Base-by-base conservation (phyloP, 1,139 yeast genomes). In the Williopsis jadinii region DNA sequence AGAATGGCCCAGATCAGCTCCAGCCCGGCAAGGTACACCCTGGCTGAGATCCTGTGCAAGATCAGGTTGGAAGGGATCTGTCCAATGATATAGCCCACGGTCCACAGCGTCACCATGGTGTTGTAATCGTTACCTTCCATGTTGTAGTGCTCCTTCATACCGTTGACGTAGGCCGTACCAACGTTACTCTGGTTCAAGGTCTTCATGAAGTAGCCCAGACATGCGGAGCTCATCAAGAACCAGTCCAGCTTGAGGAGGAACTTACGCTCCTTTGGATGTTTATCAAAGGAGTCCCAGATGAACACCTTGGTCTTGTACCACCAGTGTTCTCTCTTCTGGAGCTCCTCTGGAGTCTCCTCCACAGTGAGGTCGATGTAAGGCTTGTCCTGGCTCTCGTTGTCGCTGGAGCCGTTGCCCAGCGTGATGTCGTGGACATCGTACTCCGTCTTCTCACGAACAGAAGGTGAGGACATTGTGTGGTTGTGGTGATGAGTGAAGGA, bases 1-100 rank as follows among this genome's bases (percentile, higher is more conserved):
- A 80, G 60, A 11, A 73, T 47, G 1, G 80, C 75, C 86, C 86
- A 81, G 9, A 67, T 47, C 3, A 77, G 49, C 49, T 79, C 84
- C 47, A 80, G 63, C 24, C 63, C 59, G 51, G 84, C 77, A 41
- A 78, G 56, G 43, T 74, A 74, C 49, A 65, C 75, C 42, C 82
- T 60, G 9, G 82, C 77, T 11, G 75, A 67, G 8, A 75, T 67
- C 43, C 75, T 61, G 52, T 75, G 79, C 37, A 77, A 57, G 36
- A 77, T 64, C 50, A 76, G 62, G 52, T 75, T 75, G 11, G 78
- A 70, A 1, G 84, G 84, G 31, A 77, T 64, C 49, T 75, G 81
- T 11, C 82, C 81, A 40, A 77, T 59, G 43, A 76, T 71, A 47
- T 77, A 77, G 1, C 84, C 84, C 12, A 75, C 73, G 0, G 81